Conservation (phyloP, 2,329 filamentous ascomycete species). For the Xylariaceae sp. region DNA sequence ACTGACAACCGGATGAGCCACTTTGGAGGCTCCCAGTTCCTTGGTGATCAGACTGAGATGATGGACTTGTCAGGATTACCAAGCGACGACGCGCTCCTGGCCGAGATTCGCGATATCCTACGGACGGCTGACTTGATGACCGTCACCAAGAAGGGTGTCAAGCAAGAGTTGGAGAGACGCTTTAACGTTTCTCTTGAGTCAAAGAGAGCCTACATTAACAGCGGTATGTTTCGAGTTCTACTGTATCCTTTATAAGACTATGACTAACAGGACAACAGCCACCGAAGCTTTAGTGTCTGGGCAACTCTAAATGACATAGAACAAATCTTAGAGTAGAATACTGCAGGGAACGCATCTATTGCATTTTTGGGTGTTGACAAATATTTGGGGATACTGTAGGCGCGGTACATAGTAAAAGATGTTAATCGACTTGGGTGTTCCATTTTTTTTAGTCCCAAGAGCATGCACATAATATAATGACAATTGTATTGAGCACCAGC, state of each 20-base stretch:
- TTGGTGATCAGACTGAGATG: constrained; percentile 68
- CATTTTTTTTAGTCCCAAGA: too few species aligned
- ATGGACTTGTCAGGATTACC: constrained; percentile 71
- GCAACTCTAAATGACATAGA: constrained; percentile 51
- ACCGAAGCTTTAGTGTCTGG: constrained; percentile 77
- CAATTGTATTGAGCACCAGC: constrained; percentile 3
- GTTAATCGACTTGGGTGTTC: too few species aligned
- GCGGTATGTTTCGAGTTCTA: too few species aligned
- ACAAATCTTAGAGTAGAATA: not conserved
- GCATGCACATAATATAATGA: constrained; percentile 17
- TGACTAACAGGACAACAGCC: constrained; percentile 43
- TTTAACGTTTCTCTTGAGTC: constrained; percentile 84
- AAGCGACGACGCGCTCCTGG: constrained; percentile 81
- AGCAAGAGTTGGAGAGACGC: constrained; percentile 83
- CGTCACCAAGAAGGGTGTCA: constrained; percentile 98
- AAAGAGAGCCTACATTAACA: constrained; percentile 91
- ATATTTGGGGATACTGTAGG: not conserved
- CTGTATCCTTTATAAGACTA: too few species aligned
- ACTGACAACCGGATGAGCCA: constrained; percentile 66
- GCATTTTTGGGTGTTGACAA: not conserved
- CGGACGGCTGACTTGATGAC: constrained; percentile 92
- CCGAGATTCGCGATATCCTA: constrained; percentile 92
- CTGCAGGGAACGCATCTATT: not conserved
- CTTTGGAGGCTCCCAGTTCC: constrained; percentile 56
- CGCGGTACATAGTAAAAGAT: too few species aligned